These are phyloP conservation scores for Leccinum subrobustum DNA, from an alignment of 1,284 basidiomycete species.

Conservation along the genomic window DNA sequence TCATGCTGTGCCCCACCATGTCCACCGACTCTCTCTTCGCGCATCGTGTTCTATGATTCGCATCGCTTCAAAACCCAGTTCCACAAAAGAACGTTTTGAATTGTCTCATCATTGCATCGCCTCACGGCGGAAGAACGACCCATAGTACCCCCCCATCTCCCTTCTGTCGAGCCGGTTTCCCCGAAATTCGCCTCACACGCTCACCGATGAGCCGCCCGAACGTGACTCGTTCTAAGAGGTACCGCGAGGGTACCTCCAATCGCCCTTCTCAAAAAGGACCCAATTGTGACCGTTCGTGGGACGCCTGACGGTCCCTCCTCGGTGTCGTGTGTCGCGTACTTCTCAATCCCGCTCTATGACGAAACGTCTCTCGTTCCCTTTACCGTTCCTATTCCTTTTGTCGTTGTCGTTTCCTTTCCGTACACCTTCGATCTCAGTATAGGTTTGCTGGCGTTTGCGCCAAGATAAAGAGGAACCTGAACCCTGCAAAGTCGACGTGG, in stretches of 20 bases:
- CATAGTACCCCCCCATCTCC: background rate
- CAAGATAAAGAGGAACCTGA: background rate
- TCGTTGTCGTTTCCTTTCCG: background rate
- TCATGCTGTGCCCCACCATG: background rate
- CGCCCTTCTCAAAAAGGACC: background rate
- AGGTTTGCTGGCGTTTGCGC: background rate
- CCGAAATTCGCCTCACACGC: background rate
- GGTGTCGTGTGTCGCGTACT: background rate
- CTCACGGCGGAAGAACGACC: background rate
- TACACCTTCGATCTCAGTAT: background rate
- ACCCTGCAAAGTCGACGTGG: slow-evolving; percentile 5
- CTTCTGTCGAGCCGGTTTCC: slow-evolving; percentile 1
- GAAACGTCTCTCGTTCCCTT: background rate
- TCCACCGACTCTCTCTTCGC: background rate
- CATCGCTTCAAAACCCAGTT: background rate
- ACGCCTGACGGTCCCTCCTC: background rate
- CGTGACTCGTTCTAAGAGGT: slow-evolving; percentile 9
- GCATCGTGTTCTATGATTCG: background rate
- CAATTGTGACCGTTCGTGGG: background rate
- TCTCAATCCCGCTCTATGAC: background rate
- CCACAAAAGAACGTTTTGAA: background rate
- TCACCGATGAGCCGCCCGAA: background rate
- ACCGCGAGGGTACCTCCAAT: background rate
- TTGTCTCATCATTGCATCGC: background rate
- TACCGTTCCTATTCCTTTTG: background rate